Evolutionary conservation across 2,329 filamentous ascomycete genomes (phyloP).

Genomic region (Claviceps sp.): DNA sequence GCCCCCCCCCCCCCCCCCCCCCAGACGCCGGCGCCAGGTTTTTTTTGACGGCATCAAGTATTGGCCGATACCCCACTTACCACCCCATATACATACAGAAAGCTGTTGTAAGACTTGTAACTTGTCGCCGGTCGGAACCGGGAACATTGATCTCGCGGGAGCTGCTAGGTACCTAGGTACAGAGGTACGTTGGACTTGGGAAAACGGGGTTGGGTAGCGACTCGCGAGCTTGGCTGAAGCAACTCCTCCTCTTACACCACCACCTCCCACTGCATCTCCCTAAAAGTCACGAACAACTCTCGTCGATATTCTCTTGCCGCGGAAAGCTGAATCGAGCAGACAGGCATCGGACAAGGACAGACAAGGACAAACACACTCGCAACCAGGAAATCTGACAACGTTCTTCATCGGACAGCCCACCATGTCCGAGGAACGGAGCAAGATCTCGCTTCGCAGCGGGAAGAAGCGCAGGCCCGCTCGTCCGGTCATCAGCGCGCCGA

Average conservation of each 20-base stretch:
- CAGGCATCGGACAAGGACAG: background rate
- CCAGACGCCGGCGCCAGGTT: too few species aligned
- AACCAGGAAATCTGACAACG: background rate
- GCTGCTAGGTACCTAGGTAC: too few species aligned
- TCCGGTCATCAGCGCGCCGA: slow-evolving; percentile 48
- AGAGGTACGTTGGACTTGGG: too few species aligned
- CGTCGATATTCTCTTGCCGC: background rate
- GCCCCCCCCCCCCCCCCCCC: too few species aligned
- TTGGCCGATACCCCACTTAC: too few species aligned
- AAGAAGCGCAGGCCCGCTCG: slow-evolving; percentile 34
- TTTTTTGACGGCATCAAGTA: too few species aligned
- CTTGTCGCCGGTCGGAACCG: too few species aligned
- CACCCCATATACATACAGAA: too few species aligned
- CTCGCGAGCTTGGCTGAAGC: background rate
- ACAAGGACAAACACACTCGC: too few species aligned
- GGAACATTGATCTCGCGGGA: too few species aligned
- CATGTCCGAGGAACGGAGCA: slow-evolving; percentile 50
- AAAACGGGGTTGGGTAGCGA: too few species aligned
- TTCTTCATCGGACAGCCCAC: slow-evolving; percentile 6
- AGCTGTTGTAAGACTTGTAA: too few species aligned
- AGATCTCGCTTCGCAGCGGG: slow-evolving; percentile 49
- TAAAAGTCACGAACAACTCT: background rate
- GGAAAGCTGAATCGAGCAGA: background rate
- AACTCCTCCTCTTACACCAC: background rate
- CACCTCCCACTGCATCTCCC: background rate